phyloP scores from a whole-genome alignment of 768 basidiomycete genomes.

The Ramaria sp. region DNA sequence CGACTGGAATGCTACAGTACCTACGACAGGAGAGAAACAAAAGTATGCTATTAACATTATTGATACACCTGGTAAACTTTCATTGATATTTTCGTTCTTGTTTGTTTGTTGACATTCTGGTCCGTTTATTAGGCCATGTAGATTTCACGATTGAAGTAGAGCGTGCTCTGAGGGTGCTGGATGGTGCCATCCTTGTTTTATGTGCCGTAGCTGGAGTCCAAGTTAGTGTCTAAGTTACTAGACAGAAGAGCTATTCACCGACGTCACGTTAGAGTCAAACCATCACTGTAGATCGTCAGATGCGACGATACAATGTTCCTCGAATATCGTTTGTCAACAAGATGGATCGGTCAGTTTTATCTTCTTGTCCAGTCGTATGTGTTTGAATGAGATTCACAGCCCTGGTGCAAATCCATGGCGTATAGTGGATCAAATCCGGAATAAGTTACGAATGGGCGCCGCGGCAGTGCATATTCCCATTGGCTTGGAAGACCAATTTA shows the following conservation, averaged over 20 bases:
- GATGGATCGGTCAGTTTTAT: constrained; percentile 71
- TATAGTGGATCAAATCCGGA: constrained; percentile 82
- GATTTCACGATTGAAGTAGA: constrained; percentile 99
- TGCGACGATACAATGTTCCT: constrained; percentile 94
- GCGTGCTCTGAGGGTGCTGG: constrained; percentile 88
- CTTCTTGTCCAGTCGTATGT: background rate
- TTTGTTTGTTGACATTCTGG: background rate
- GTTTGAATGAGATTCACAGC: constrained; percentile 26
- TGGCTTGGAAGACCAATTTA: constrained; percentile 76
- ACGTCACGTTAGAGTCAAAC: constrained; percentile 68
- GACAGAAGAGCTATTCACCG: background rate
- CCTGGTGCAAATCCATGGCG: constrained; percentile 98
- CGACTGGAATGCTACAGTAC: constrained; percentile 77
- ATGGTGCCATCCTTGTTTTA: constrained; percentile 91
- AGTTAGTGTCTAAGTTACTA: constrained; percentile 26
- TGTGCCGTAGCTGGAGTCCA: constrained; percentile 98
- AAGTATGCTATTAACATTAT: constrained; percentile 97
- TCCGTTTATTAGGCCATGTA: constrained; percentile 67
- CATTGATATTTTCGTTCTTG: background rate
- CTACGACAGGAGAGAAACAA: constrained; percentile 49
- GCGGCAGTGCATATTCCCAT: constrained; percentile 97
- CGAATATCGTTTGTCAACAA: constrained; percentile 96
- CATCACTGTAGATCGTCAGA: constrained; percentile 97
- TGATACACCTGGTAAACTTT: constrained; percentile 77
- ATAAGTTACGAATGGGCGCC: constrained; percentile 84